Evolutionary conservation across 306 rosid genomes (phyloP).

Genomic region (Trichosanthes cucumerina): DNA sequence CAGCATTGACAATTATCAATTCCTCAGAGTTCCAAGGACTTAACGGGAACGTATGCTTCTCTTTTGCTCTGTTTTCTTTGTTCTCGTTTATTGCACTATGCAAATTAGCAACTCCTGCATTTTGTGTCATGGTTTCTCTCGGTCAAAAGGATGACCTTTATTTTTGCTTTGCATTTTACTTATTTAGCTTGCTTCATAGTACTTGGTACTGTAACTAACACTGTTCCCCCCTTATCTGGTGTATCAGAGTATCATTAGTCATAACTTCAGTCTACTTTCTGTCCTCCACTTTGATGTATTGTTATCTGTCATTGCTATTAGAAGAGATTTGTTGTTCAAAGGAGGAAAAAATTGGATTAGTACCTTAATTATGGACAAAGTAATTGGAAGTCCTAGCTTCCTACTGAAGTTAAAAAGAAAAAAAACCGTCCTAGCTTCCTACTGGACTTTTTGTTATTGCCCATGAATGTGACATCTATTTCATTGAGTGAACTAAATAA

Average conservation of each 20-base stretch:
- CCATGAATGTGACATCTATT: background rate
- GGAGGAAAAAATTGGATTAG: background rate
- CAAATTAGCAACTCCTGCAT: background rate
- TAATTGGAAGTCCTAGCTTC: background rate
- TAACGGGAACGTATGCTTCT: conserved; percentile 61
- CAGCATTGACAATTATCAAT: conserved; percentile 74
- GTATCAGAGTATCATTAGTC: background rate
- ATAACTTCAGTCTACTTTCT: background rate
- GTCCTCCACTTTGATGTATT: background rate
- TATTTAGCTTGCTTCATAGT: background rate
- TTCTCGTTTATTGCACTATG: background rate
- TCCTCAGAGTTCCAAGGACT: conserved; percentile 79
- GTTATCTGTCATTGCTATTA: background rate
- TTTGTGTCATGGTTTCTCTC: background rate
- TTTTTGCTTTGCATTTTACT: background rate
- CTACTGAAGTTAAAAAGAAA: too few species aligned
- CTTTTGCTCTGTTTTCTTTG: conserved; percentile 5
- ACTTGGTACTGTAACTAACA: background rate
- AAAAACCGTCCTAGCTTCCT: background rate
- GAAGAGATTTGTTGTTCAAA: background rate
- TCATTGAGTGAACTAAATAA: background rate
- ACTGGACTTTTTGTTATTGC: background rate
- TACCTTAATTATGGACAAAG: background rate
- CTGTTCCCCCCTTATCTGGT: background rate
- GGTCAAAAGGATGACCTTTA: background rate